Evolutionary conservation across 805 yeast genomes (phyloP), one percentile per base, ranked within the genome.

Genomic region (Ascoidea rubescens): DNA sequence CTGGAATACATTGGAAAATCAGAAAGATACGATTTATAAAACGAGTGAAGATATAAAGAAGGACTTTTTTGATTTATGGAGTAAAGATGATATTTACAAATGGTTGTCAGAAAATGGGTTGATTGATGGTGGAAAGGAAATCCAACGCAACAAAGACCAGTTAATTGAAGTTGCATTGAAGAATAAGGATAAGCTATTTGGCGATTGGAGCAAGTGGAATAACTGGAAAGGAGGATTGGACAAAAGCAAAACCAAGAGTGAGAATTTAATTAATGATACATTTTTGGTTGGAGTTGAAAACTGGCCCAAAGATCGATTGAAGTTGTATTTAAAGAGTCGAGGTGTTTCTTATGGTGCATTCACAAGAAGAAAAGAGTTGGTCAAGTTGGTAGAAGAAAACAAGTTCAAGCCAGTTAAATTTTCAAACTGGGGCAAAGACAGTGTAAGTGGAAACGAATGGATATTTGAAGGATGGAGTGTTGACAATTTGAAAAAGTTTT

Each of bases 41-140:
- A 67, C 66, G 50, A 60, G 67, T 12, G 73, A 73, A 16, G 53
- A 64, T 32, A 58, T 73, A 54, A 72, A 69, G 56, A 72, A 71
- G 44, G 70, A 69, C 45, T 64, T 74, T 21, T 73, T 78, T 60
- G 69, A 76, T 53, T 64, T 69, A 16, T 79, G 84, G 84, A 64
- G 78, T 4, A 68, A 74, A 31, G 67, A 72, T 4, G 84, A 81
- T 58, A 63, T 82, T 54, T 67, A 71, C 58, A 74, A 73, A 54
- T 82, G 85, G 78, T 63, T 82, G 42, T 63, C 68, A 52, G 60
- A 67, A 46, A 78, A 76, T 58, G 75, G 74, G 32, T 62, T 71
- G 45, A 62, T 65, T 12, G 59, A 71, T 46, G 66, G 67, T 45
- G 67, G 4, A 10, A 37, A 69, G 43, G 60, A 65, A n/a, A 49